A percentile compares a stretch with the other conserved stretches of the same genome.
phyloP scores from a whole-genome alignment of 2,329 filamentous ascomycete genomes.

The Fusarium ramigenum region DNA sequence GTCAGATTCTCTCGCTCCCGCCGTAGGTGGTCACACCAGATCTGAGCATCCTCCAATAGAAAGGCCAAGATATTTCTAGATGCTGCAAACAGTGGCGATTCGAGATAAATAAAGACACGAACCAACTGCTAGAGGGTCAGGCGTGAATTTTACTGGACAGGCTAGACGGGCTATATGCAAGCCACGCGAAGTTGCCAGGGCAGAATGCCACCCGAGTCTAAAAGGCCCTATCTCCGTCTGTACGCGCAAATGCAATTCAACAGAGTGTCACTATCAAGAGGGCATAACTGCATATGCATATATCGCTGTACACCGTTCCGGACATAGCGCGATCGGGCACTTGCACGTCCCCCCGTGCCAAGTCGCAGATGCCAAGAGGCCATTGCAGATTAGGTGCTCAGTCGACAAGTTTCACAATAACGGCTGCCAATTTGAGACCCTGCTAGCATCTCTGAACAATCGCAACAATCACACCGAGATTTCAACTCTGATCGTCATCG shows the following conservation, averaged over 20 bases:
- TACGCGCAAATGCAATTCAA: neutral
- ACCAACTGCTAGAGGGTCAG: constrained; percentile 11
- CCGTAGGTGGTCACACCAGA: constrained; percentile 23
- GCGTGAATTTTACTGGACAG: neutral
- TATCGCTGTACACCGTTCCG: neutral
- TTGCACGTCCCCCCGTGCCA: constrained; percentile 15
- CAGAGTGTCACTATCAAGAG: constrained; percentile 6
- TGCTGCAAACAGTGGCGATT: constrained; percentile 4
- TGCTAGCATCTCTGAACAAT: neutral
- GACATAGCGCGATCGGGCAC: neutral
- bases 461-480: constrained; percentile 18
- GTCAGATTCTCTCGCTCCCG: neutral
- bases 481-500: neutral
- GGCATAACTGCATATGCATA: constrained; percentile 1
- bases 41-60: constrained; percentile 19
- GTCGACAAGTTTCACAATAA: constrained; percentile 23
- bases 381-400: constrained; percentile 18
- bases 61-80: neutral
- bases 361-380: constrained; percentile 14
- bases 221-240: neutral
- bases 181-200: constrained; percentile 17
- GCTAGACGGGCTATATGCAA: neutral
- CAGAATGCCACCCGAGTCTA: constrained; percentile 10
- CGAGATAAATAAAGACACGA: constrained; percentile 27
- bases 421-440: constrained; percentile 17